phyloP scores from a whole-genome alignment of 495 filamentous ascomycete species.

The Staphylotrichum tortipilum region DNA sequence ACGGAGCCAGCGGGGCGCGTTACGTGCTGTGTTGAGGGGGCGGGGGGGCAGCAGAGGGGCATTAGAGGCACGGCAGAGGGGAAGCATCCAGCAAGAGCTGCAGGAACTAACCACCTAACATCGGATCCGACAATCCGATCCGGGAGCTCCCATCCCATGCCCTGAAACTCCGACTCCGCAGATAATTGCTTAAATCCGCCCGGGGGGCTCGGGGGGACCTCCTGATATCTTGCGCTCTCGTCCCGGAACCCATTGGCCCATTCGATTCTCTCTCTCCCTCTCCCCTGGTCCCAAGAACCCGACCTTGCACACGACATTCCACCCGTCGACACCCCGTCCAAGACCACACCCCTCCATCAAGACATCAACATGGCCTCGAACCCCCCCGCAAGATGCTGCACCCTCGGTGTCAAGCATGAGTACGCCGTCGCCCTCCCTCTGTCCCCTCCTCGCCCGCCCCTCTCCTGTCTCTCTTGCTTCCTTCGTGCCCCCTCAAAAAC shows the following conservation, averaged over 20 bases:
- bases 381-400: constrained; percentile 27
- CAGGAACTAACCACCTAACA: not conserved
- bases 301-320: not conserved
- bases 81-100: not conserved
- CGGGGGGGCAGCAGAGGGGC: too few relatives aligned
- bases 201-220: too few relatives aligned
- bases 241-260: too few relatives aligned
- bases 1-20: not conserved
- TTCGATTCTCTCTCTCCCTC: too few relatives aligned
- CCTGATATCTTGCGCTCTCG: too few relatives aligned
- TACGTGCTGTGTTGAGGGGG: not conserved
- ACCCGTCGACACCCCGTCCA: not conserved
- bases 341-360: too few relatives aligned
- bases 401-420: constrained; percentile 27
- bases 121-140: not conserved
- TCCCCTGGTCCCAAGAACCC: too few relatives aligned
- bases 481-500: too few relatives aligned
- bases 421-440: constrained; percentile 1
- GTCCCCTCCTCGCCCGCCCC: not conserved
- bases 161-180: too few relatives aligned
- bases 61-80: too few relatives aligned
- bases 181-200: too few relatives aligned
- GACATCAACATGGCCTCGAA: constrained; percentile 33
- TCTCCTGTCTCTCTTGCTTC: not conserved
- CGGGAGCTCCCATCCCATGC: not conserved